phyloP scores from a whole-genome alignment of 2,329 filamentous ascomycete species.

The Aspergillus persii region DNA sequence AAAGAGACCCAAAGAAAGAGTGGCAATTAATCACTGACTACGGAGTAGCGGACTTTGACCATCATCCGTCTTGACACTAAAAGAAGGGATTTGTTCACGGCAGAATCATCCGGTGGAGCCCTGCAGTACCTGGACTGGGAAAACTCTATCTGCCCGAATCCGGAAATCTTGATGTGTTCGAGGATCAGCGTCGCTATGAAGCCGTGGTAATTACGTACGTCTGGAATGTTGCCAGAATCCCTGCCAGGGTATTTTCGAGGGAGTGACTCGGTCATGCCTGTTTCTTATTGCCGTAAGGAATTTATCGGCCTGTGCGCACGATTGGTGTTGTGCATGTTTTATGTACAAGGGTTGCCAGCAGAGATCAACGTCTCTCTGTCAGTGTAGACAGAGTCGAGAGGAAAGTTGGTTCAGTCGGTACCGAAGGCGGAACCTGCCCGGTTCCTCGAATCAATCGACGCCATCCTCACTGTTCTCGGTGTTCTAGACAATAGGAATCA shows the following conservation, averaged over 20 bases:
- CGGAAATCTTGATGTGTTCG: slow-evolving; percentile 14
- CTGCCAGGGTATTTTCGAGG: neutral
- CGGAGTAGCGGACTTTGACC: slow-evolving; percentile 5
- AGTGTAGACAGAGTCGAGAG: neutral
- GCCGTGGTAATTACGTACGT: neutral
- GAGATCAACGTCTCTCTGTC: neutral
- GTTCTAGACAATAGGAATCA: neutral
- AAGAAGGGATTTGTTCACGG: slow-evolving; percentile 10
- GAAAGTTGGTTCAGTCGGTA: slow-evolving; percentile 1
- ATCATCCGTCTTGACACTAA: neutral
- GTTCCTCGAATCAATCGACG: neutral
- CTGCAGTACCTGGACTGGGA: slow-evolving; percentile 13
- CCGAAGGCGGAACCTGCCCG: neutral
- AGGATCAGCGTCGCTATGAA: slow-evolving; percentile 11
- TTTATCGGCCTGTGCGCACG: neutral
- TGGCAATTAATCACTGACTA: slow-evolving; percentile 4
- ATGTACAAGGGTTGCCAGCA: neutral
- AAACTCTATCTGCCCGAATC: slow-evolving; percentile 20
- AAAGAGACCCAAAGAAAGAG: neutral
- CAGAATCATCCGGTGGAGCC: slow-evolving; percentile 5
- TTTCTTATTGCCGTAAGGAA: neutral
- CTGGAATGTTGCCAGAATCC: neutral
- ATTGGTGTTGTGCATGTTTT: neutral
- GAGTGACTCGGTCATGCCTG: neutral
- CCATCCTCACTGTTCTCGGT: neutral